Conservation (phyloP, 495 filamentous ascomycete species). For the Aspergillus kassunensis region DNA sequence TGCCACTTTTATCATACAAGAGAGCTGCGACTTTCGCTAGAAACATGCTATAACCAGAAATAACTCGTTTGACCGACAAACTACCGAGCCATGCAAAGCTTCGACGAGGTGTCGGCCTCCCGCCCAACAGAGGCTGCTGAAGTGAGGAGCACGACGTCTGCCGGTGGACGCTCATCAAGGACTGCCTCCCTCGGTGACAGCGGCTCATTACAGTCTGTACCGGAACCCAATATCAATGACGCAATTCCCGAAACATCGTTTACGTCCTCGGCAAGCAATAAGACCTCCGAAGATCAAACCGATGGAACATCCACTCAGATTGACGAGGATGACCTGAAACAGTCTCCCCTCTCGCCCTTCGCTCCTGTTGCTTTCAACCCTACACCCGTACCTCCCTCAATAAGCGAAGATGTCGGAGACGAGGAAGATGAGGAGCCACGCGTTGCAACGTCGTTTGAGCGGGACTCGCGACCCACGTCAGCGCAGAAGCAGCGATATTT, state of each 20-base stretch:
- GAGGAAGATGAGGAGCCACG: slow-evolving; percentile 42
- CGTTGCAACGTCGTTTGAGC: slow-evolving; percentile 42
- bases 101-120: slow-evolving; percentile 28
- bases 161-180: slow-evolving; percentile 16
- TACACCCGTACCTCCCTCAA: slow-evolving; percentile 18
- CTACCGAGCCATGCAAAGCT: slow-evolving; percentile 33
- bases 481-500: slow-evolving; percentile 46
- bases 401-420: slow-evolving; percentile 27
- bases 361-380: slow-evolving; percentile 24
- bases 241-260: slow-evolving; percentile 13
- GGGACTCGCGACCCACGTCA: slow-evolving; percentile 34
- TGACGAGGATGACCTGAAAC: slow-evolving; percentile 20
- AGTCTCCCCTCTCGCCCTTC: slow-evolving; percentile 19
- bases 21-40: not conserved
- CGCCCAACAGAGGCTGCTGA: slow-evolving; percentile 17
- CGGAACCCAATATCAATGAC: slow-evolving; percentile 3
- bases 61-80: not conserved
- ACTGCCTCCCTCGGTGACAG: slow-evolving; percentile 16
- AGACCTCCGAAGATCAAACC: slow-evolving; percentile 12
- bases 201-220: slow-evolving; percentile 7
- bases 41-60: not conserved
- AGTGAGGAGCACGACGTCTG: slow-evolving; percentile 3
- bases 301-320: slow-evolving; percentile 3
- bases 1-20: not conserved
- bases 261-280: slow-evolving; percentile 14